Base-by-base conservation (phyloP, 2,329 filamentous ascomycete species). In the Phialophora expanda region DNA sequence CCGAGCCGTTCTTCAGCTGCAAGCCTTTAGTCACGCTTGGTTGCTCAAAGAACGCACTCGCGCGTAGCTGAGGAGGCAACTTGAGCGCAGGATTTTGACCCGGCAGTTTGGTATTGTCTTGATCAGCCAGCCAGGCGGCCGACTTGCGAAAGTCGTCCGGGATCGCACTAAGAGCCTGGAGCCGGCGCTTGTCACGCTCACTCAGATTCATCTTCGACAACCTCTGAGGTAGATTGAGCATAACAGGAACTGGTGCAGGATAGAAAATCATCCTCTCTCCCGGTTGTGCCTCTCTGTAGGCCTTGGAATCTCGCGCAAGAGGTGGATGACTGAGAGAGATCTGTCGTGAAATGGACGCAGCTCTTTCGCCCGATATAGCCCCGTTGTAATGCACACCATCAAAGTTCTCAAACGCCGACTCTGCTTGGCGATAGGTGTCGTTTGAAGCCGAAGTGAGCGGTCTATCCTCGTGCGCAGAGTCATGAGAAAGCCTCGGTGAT, bases 231-330 rank as follows among this genome's bases (percentile, higher is more conserved):
- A 99, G 81, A 73, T 97, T 98, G 64, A 99, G 84, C 89, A 96
- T 93, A 68, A 90, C 89, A 2, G 95, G 95, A 2, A 99, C 95
- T 0, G 92, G 93, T 2, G 95, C 95, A 14, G 95, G 95, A 76
- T 99, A 99, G 78, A 90, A 98, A 9, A 97, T 87, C 91, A 98
- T 97, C 72, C 89, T 83, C 70, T 94, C 87, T 4, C 87, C 89
- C 1, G 89, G 89, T 57, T 74, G 75, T 2, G 79, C 76, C 63
- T 79, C 75, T 58, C 77, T 75, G 70, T 78, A 79, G 26, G 75
- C 72, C 67, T 77, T 73, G 12, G 77, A 73, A 57, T 77, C 73
- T 62, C 73, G 75, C 4, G 79, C 78, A 54, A 80, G 75, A 38
- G 79, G 78, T 24, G 78, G 78, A 56, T 75, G 75, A 22, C 69